Evolutionary conservation across 345 rosid species (phyloP), one percentile per base, ranked within the genome.

Genomic region (Acer campestre): DNA sequence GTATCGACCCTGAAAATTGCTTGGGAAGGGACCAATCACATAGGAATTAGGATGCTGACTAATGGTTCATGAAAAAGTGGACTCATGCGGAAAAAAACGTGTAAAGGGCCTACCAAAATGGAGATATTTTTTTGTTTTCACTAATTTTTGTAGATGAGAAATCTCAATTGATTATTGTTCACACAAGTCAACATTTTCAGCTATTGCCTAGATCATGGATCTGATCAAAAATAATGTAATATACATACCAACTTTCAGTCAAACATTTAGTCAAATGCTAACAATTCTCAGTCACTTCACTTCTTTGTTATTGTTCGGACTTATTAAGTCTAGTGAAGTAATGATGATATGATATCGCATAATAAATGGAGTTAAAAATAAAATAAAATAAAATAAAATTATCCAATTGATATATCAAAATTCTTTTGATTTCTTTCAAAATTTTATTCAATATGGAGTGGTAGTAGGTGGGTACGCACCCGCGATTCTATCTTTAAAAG

Each of bases 21-120:
- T 31, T 3, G 35, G 6, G 35, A 42, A 10, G 10, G 18, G 38
- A 23, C 25, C 75, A 40, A 14, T 44, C 11, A 27, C 68, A 1
- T 74, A 25, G n/a, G n/a, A n/a, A n/a, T n/a, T n/a, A n/a, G 77
- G 77, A 74, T 74, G 18, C 77, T 38, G 18, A 58, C 14, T 44
- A 31, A 31, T 31, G 35, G 3, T 35, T 35, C 38, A 8, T 9
- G 1, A 6, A 27, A 44, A 25, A 70, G 11, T 16, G 29, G 61
- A 27, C 4, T 1, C n/a, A 56, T 9, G 17, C 63, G 4, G 35
- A 62, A 62, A 29, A 27, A 5, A 35, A 35, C 27, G 55, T 38
- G 29, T n/a, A 16, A 40, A 8, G 75, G 38, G 14, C 67, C 58
- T 13, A 72, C 58, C 56, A 73, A 61, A 12, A 58, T 20, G 9